phyloP scores from a whole-genome alignment of 768 basidiomycete species.

The Trichaptum fuscoviolaceum region DNA sequence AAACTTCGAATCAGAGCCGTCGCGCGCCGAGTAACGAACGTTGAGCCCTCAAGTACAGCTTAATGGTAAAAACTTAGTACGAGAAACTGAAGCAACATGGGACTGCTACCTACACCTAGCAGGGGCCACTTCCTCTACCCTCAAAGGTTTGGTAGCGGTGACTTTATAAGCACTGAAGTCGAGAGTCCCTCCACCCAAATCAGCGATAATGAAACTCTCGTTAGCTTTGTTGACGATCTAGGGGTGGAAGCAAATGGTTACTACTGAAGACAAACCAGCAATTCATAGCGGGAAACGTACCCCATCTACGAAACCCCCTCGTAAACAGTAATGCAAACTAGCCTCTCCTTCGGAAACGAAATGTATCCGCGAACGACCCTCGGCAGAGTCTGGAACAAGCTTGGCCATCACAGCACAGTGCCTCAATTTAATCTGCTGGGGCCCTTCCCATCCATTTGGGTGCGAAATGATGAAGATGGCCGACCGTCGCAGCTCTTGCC shows the following conservation, averaged over 20 bases:
- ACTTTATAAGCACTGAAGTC: constrained; percentile 37
- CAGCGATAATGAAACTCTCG: constrained; percentile 67
- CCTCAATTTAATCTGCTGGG: constrained; percentile 39
- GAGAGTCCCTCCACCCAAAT: constrained; percentile 76
- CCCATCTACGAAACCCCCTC: constrained; percentile 22
- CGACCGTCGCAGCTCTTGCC: constrained; percentile 15
- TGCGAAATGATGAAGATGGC: constrained; percentile 41
- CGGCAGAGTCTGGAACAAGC: constrained; percentile 31
- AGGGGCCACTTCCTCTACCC: background rate
- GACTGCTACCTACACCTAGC: background rate
- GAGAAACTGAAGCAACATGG: background rate
- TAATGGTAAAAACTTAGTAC: constrained; percentile 12
- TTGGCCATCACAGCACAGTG: constrained; percentile 37
- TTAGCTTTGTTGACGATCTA: background rate
- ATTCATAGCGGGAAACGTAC: background rate
- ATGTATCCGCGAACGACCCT: constrained; percentile 34
- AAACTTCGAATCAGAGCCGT: constrained; percentile 26
- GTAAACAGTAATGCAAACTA: constrained; percentile 44
- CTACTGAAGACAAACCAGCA: background rate
- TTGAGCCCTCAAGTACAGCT: constrained; percentile 37
- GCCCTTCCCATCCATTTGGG: constrained; percentile 45
- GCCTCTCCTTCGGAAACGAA: constrained; percentile 53
- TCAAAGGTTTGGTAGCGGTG: background rate
- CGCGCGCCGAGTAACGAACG: constrained; percentile 32
- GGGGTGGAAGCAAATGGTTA: background rate